Percentiles rank a stretch among this genome's conserved stretches.
Conservation (phyloP, 768 basidiomycete species). For the Trametes gibbosa region DNA sequence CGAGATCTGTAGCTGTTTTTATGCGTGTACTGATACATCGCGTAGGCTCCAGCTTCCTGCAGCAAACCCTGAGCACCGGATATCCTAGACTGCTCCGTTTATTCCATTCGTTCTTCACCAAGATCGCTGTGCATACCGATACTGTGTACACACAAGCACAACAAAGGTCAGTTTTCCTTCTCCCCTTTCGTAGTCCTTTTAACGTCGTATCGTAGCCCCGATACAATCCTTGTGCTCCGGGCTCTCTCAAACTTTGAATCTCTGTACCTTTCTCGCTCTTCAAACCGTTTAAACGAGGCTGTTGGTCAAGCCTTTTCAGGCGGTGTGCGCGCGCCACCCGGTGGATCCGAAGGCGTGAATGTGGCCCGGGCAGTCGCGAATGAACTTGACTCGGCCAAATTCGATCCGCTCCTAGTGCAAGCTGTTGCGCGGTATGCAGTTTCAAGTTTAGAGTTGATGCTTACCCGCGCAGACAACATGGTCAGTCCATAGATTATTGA, state of each 20-base stretch:
- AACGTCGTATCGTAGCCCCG: conserved; percentile 56
- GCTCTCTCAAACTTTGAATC: conserved; percentile 82
- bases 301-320: conserved; percentile 76
- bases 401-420: conserved; percentile 85
- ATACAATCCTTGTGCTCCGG: conserved; percentile 85
- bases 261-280: conserved; percentile 83
- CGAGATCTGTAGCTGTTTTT: not conserved
- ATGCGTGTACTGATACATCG: not conserved
- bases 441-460: conserved; percentile 65
- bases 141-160: conserved; percentile 81
- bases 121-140: conserved; percentile 93
- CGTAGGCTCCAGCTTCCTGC: conserved; percentile 82
- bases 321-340: conserved; percentile 67
- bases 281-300: conserved; percentile 79
- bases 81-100: conserved; percentile 87
- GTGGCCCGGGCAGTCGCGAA: conserved; percentile 79
- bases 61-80: conserved; percentile 81
- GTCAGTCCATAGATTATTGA: too few relatives aligned
- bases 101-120: conserved; percentile 96
- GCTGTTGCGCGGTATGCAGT: conserved; percentile 75
- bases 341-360: conserved; percentile 70
- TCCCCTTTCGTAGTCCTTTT: not conserved
- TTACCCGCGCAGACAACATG: conserved; percentile 61
- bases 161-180: conserved; percentile 62
- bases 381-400: conserved; percentile 89